Evolutionary conservation across 2,329 filamentous ascomycete species (phyloP), one percentile per base, ranked within the genome.

Genomic region (Phoma sp.): DNA sequence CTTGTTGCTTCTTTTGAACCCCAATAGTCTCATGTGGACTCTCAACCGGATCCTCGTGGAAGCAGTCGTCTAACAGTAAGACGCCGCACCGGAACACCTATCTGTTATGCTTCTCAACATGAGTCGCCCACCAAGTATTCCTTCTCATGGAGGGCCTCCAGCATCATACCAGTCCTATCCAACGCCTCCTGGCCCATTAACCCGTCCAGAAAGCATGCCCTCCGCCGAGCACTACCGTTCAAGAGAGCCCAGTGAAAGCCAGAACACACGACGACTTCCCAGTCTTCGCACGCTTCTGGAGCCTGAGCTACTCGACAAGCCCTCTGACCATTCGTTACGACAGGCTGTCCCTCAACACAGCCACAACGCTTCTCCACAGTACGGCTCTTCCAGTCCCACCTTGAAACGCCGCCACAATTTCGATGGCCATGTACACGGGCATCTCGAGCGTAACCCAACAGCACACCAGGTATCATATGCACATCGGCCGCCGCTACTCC

Each of bases 91-190:
- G 6, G 31, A 55, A 21, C 41, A 32, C n/a, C 43, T 35, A 17
- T 53, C 61, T 68, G 64, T 62, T 58, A 74, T 73, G 69, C 66
- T 74, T 69, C 90, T 90, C 45, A 82, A 89, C 36, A 92, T 96
- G 64, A 91, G 96, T 68, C 92, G 91, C 21, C 89, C 96, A 73
- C 82, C 83, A 2, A 92, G 96, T 51, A 96, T 96, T 71, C 91
- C 92, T 1, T 90, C 91, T 68, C 96, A 92, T 90, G 65, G 67
- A 59, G 69, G 67, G 27, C 69, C 51, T 62, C 63, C 67, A 33
- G 54, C 64, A 10, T 67, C 67, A 38, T 70, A 72, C 62, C 63
- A 51, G 55, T 58, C 67, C 29, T 73, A 72, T 54, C 62, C 69
- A 55, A 58, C 61, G 52, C 55, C 65, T 43, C 63, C 56, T 60